A percentile compares a stretch with the other conserved stretches of the same genome.
These are phyloP conservation scores for Raphanus hybrid DNA, from an alignment of 441 rosid species.

Conservation along the genomic window DNA sequence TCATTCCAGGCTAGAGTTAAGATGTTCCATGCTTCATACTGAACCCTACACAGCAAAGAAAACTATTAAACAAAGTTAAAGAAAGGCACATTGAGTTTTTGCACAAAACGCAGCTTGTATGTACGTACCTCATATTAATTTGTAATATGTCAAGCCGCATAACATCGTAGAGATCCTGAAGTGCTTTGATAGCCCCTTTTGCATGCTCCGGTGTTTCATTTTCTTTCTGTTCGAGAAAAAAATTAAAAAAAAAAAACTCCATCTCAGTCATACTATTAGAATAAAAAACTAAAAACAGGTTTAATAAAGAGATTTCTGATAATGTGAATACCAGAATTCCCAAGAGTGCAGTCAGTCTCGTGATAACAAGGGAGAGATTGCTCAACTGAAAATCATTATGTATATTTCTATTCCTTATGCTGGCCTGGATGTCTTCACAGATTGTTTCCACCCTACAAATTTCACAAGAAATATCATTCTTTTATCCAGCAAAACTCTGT, in stretches of 20 bases:
- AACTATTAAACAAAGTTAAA: background rate
- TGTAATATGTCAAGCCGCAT: constrained; percentile 78
- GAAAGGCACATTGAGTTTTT: constrained; percentile 6
- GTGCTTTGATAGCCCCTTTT: constrained; percentile 90
- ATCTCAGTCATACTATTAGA: background rate
- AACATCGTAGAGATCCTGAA: constrained; percentile 97
- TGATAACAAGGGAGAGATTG: constrained; percentile 80
- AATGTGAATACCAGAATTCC: constrained; percentile 74
- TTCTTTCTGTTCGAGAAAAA: constrained; percentile 60
- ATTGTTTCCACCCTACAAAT: constrained; percentile 85
- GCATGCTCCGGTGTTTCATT: constrained; percentile 67
- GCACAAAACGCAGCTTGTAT: constrained; percentile 34
- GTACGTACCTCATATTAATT: constrained; percentile 70
- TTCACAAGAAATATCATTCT: constrained; percentile 39
- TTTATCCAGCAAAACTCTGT: constrained; percentile 22
- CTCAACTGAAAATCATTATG: constrained; percentile 67
- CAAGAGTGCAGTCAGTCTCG: constrained; percentile 79
- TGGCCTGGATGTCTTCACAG: constrained; percentile 67
- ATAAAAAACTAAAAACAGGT: background rate
- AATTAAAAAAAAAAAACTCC: background rate
- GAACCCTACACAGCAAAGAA: constrained; percentile 54
- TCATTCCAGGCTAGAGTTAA: constrained; percentile 82
- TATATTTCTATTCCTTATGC: constrained; percentile 57
- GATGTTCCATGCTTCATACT: constrained; percentile 79
- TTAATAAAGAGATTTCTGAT: background rate